A percentile compares a stretch with the other conserved stretches of the same genome.
Conservation (phyloP, 192 early-diverging fungal species). For the Diversispora epigaea region DNA sequence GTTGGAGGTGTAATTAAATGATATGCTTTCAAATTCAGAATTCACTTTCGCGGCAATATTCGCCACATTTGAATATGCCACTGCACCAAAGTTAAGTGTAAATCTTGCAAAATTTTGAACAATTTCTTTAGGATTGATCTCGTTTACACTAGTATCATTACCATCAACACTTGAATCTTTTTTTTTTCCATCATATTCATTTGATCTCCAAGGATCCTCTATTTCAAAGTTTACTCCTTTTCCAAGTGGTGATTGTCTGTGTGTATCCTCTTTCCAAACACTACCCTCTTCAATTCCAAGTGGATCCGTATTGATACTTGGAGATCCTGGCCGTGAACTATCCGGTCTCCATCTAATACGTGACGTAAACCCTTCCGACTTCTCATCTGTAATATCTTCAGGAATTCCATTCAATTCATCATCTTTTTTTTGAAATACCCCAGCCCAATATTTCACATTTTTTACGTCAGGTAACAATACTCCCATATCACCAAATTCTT, state of each 20-base stretch:
- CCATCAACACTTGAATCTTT: not conserved
- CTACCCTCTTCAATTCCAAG: not conserved
- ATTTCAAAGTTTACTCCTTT: not conserved
- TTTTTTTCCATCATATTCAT: not conserved
- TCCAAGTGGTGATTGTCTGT: not conserved
- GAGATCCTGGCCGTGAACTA: not conserved
- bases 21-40: no score
- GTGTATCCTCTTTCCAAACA: not conserved
- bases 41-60: conserved; percentile 3
- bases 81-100: conserved; percentile 18
- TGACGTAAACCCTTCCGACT: not conserved
- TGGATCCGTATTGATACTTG: not conserved
- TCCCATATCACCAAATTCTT: conserved; percentile 48
- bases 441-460: conserved; percentile 73
- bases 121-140: not conserved
- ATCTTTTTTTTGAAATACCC: conserved; percentile 59
- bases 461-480: conserved; percentile 62
- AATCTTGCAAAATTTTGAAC: conserved; percentile 12
- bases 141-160: not conserved
- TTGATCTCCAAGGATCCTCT: not conserved
- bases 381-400: conserved; percentile 18
- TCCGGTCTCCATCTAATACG: conserved; percentile 13
- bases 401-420: conserved; percentile 52
- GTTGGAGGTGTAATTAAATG: no score
- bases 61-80: conserved; percentile 20